These are phyloP conservation scores for Patellifolia procumbens DNA, from an alignment of 179 eudicot genomes.

Conservation along the genomic window DNA sequence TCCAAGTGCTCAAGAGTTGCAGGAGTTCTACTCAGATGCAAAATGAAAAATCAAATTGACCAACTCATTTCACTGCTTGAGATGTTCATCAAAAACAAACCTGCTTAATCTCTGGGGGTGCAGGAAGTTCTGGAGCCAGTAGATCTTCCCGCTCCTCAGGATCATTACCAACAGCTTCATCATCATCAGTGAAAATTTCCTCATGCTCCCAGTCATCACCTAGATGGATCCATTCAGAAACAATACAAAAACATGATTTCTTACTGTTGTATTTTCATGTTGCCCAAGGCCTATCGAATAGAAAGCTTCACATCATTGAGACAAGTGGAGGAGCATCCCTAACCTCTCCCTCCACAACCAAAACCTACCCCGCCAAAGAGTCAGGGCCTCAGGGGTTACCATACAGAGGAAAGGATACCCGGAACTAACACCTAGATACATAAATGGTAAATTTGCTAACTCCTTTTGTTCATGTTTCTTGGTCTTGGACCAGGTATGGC, in stretches of 20 bases:
- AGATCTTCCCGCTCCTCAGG: conserved; percentile 91
- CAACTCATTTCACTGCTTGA: background rate
- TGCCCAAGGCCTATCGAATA: too few relatives aligned
- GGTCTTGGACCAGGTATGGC: too few relatives aligned
- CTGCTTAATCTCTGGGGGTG: conserved; percentile 98
- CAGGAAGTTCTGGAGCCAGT: conserved; percentile 90
- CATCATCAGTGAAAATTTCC: conserved; percentile 97
- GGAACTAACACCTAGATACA: too few relatives aligned
- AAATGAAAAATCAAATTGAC: background rate
- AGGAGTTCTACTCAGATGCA: background rate
- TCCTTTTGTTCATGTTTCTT: too few relatives aligned
- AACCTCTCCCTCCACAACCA: background rate
- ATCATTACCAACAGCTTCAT: conserved; percentile 87
- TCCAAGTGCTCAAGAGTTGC: background rate
- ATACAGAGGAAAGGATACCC: too few relatives aligned
- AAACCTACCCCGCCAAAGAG: too few relatives aligned
- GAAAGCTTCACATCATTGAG: background rate
- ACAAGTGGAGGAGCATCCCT: background rate
- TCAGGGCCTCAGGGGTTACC: too few relatives aligned
- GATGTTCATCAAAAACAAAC: conserved; percentile 31
- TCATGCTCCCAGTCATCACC: conserved; percentile 99
- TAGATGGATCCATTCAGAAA: conserved; percentile 26
- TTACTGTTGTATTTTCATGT: background rate
- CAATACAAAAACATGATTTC: conserved; percentile 5
- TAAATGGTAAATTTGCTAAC: too few relatives aligned